A percentile compares a stretch with the other conserved stretches of the same genome.
Conservation (phyloP, 2,329 filamentous ascomycete genomes). For the Chalaropsis thielavioides region DNA sequence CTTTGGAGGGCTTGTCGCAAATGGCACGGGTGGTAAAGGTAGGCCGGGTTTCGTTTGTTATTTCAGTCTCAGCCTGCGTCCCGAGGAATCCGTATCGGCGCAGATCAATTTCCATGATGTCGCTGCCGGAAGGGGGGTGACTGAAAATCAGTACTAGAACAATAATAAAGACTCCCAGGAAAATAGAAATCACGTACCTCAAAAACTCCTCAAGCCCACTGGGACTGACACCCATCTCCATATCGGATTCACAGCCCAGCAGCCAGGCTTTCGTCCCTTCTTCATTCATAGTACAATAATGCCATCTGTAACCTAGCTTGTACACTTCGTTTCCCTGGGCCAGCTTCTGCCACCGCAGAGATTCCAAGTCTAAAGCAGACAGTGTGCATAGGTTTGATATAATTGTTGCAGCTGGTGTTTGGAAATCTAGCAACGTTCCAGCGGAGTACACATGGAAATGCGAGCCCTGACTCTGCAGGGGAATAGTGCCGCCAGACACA, state of each 20-base stretch:
- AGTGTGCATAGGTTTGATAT: conserved; percentile 77
- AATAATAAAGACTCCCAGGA: background rate
- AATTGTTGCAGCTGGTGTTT: conserved; percentile 80
- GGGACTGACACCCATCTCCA: conserved; percentile 48
- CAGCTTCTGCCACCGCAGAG: conserved; percentile 84
- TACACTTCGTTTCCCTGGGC: conserved; percentile 92
- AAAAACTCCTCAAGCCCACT: conserved; percentile 78
- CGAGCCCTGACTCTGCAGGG: conserved; percentile 75
- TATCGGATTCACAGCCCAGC: conserved; percentile 75
- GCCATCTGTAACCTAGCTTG: conserved; percentile 83
- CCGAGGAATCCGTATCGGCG: conserved; percentile 82
- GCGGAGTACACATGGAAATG: conserved; percentile 95
- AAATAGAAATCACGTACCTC: conserved; percentile 29
- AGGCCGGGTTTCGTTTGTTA: conserved; percentile 24
- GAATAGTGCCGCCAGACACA: conserved; percentile 70
- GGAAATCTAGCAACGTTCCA: conserved; percentile 81
- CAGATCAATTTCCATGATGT: conserved; percentile 87
- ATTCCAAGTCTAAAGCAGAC: conserved; percentile 73
- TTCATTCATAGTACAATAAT: conserved; percentile 92
- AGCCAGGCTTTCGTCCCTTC: conserved; percentile 95
- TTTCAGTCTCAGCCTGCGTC: conserved; percentile 50
- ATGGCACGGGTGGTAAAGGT: background rate
- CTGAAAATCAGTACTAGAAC: conserved; percentile 19
- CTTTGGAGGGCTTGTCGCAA: conserved; percentile 31
- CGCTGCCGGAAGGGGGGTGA: conserved; percentile 31